These are phyloP conservation scores for Globisporangium cylindrosporum DNA, from an alignment of 352 stramenopile species.

Conservation along the genomic window DNA sequence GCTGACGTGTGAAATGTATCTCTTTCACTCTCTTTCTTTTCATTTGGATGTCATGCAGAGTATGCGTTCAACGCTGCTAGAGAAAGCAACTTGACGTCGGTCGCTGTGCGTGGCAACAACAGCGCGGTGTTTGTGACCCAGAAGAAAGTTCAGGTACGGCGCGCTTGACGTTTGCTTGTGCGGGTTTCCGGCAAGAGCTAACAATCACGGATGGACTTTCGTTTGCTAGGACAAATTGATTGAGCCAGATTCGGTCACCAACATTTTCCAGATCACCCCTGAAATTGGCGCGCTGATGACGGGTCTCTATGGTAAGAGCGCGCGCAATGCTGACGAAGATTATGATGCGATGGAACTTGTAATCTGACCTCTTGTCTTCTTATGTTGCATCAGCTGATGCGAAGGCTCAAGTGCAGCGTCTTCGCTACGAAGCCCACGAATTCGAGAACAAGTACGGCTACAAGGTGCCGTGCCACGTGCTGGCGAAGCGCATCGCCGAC, in stretches of 20 bases:
- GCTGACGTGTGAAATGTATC: not conserved
- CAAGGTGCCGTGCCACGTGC: slow-evolving; percentile 91
- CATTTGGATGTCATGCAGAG: slow-evolving; percentile 53
- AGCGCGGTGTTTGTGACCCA: slow-evolving; percentile 96
- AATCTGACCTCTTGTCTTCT: not conserved
- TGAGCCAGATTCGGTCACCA: slow-evolving; percentile 93
- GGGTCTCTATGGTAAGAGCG: slow-evolving; percentile 71
- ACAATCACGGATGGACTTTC: not conserved
- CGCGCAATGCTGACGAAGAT: not conserved
- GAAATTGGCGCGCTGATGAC: slow-evolving; percentile 96
- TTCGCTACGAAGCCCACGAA: slow-evolving; percentile 96
- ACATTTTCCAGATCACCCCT: slow-evolving; percentile 96
- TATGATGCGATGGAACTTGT: not conserved
- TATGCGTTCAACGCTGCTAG: slow-evolving; percentile 99
- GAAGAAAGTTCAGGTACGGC: slow-evolving; percentile 95
- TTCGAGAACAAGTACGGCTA: slow-evolving; percentile 98
- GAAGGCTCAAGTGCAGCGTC: slow-evolving; percentile 91
- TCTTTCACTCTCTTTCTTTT: not conserved
- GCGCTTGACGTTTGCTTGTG: not conserved
- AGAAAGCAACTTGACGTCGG: slow-evolving; percentile 92
- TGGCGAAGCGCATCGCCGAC: slow-evolving; percentile 97
- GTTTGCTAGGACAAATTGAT: slow-evolving; percentile 89
- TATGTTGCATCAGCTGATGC: slow-evolving; percentile 67
- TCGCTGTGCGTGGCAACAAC: slow-evolving; percentile 94
- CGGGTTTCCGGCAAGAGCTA: not conserved